Evolutionary conservation across 1,284 basidiomycete species (phyloP).

Genomic region (Phellopilus nigrolimitatus): DNA sequence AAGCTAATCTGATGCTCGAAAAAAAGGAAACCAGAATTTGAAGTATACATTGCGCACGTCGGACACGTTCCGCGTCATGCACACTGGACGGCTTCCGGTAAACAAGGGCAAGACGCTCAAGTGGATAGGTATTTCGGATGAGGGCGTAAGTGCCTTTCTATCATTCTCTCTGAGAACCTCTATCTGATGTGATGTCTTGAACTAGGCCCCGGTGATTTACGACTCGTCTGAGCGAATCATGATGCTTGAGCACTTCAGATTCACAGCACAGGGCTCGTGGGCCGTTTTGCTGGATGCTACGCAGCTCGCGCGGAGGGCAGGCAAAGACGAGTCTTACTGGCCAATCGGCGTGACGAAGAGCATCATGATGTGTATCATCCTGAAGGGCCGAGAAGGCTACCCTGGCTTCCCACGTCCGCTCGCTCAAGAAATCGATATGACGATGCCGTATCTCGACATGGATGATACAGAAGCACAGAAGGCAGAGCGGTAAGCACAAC

Average conservation of each 20-base stretch:
- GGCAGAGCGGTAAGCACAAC: slow-evolving; percentile 71
- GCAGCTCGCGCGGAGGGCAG: slow-evolving; percentile 67
- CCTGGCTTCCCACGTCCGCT: slow-evolving; percentile 88
- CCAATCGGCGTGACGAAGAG: slow-evolving; percentile 78
- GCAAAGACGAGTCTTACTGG: slow-evolving; percentile 93
- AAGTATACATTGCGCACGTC: slow-evolving; percentile 84
- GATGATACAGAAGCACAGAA: slow-evolving; percentile 59
- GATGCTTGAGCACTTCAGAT: slow-evolving; percentile 80
- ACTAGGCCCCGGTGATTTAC: slow-evolving; percentile 83
- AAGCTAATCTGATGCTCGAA: background rate
- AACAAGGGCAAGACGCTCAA: slow-evolving; percentile 71
- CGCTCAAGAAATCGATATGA: slow-evolving; percentile 82
- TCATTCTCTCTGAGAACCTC: background rate
- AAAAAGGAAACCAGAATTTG: slow-evolving; percentile 84
- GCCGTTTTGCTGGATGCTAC: slow-evolving; percentile 84
- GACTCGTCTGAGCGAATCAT: slow-evolving; percentile 85
- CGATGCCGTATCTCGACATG: slow-evolving; percentile 78
- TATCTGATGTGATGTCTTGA: background rate
- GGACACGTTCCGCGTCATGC: slow-evolving; percentile 82
- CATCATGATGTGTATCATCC: slow-evolving; percentile 82
- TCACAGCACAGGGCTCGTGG: slow-evolving; percentile 91
- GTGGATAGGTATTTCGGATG: slow-evolving; percentile 92
- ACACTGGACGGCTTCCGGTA: slow-evolving; percentile 82
- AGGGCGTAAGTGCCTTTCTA: slow-evolving; percentile 56
- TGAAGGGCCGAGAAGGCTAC: slow-evolving; percentile 85